A percentile compares a stretch with the other conserved stretches of the same genome.
These are phyloP conservation scores for Pistacia integerrima DNA, from an alignment of 345 rosid species.

Conservation along the genomic window DNA sequence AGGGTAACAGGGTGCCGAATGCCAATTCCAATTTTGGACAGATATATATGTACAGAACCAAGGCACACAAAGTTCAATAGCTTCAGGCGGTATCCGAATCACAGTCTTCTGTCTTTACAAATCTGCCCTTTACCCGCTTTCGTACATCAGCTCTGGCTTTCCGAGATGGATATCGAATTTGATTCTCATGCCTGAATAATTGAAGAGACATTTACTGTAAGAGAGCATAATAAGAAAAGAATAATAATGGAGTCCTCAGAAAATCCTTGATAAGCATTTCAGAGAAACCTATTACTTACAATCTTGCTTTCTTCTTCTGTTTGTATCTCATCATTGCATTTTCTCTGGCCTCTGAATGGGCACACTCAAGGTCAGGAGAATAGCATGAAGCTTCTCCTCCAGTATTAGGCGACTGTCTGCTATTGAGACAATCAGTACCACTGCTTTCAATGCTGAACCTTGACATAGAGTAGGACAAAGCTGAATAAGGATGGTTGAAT, in stretches of 20 bases:
- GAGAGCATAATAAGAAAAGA: slow-evolving; percentile 5
- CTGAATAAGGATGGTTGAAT: slow-evolving; percentile 40
- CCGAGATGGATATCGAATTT: slow-evolving; percentile 27
- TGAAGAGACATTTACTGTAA: background rate
- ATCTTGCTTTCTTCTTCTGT: slow-evolving; percentile 63
- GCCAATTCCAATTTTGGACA: background rate
- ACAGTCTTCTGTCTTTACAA: slow-evolving; percentile 28
- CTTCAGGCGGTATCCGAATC: slow-evolving; percentile 34
- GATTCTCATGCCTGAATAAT: slow-evolving; percentile 37
- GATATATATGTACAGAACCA: slow-evolving; percentile 18
- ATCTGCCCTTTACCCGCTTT: slow-evolving; percentile 32
- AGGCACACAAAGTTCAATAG: slow-evolving; percentile 10
- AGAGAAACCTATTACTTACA: slow-evolving; percentile 42
- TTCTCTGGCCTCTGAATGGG: slow-evolving; percentile 43
- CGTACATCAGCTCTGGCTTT: slow-evolving; percentile 33
- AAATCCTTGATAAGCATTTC: background rate
- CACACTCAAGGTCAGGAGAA: slow-evolving; percentile 34
- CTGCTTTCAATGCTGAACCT: slow-evolving; percentile 40
- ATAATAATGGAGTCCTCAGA: background rate
- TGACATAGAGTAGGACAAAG: slow-evolving; percentile 43
- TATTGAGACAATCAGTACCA: slow-evolving; percentile 35
- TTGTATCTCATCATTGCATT: slow-evolving; percentile 57
- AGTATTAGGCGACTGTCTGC: slow-evolving; percentile 33
- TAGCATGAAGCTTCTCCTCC: slow-evolving; percentile 34
- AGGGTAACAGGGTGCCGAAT: background rate